Evolutionary conservation across 2,329 filamentous ascomycete species (phyloP).

Genomic region (Ophiostoma ulmi): DNA sequence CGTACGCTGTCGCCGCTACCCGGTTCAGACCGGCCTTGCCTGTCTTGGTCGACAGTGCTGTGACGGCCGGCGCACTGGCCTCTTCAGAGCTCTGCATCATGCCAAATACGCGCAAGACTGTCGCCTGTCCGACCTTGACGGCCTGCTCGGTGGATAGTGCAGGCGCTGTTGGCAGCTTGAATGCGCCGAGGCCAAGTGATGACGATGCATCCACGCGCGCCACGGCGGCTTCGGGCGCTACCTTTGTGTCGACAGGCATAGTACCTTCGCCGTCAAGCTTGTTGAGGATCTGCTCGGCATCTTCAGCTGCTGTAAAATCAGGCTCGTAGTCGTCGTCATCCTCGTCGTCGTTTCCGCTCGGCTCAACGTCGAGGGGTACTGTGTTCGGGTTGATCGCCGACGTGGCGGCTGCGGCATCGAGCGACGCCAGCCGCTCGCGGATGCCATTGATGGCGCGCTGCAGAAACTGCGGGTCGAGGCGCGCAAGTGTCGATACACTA

Average conservation of each 20-base stretch:
- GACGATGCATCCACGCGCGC: conserved; percentile 33
- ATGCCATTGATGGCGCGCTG: conserved; percentile 65
- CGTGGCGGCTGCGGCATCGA: conserved; percentile 41
- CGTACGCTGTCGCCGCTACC: conserved; percentile 76
- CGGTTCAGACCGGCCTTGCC: conserved; percentile 72
- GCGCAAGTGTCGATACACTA: conserved; percentile 69
- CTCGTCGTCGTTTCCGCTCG: conserved; percentile 47
- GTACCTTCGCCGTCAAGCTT: conserved; percentile 67
- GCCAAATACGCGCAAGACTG: conserved; percentile 70
- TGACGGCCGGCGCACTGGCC: conserved; percentile 39
- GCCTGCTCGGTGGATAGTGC: conserved; percentile 67
- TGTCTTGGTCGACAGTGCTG: conserved; percentile 30
- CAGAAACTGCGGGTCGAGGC: conserved; percentile 63
- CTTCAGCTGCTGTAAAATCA: conserved; percentile 71
- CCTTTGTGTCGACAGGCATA: conserved; percentile 31
- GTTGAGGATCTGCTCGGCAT: conserved; percentile 71
- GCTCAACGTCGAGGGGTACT: conserved; percentile 56
- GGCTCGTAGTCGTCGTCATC: conserved; percentile 83
- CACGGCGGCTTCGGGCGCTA: conserved; percentile 32
- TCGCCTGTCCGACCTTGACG: conserved; percentile 67
- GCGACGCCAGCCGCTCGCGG: conserved; percentile 44
- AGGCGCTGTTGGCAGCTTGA: conserved; percentile 72
- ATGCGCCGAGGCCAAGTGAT: conserved; percentile 64
- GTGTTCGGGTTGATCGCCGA: conserved; percentile 52
- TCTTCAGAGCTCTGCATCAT: conserved; percentile 72